Evolutionary conservation across 1,284 basidiomycete genomes (phyloP).

Genomic region (Marasmius sp.): DNA sequence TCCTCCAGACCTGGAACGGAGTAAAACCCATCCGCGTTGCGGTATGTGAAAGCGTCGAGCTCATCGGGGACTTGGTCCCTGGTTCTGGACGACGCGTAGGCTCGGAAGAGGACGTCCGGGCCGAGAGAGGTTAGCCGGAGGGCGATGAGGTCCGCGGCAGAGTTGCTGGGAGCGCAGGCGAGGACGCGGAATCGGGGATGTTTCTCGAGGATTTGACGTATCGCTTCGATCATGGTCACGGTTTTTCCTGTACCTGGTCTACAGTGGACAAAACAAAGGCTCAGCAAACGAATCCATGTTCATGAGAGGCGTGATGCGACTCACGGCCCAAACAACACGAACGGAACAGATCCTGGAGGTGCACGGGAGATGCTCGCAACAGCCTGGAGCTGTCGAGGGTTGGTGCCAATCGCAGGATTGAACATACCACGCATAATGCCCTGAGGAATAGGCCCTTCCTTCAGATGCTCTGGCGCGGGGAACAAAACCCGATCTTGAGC

Average conservation of each 20-base stretch:
- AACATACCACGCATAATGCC: constrained; percentile 19
- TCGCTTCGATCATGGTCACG: constrained; percentile 64
- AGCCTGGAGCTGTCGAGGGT: constrained; percentile 53
- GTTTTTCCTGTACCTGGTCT: constrained; percentile 69
- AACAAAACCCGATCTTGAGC: constrained; percentile 17
- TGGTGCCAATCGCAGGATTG: constrained; percentile 46
- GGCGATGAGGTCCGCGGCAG: constrained; percentile 57
- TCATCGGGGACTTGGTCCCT: constrained; percentile 42
- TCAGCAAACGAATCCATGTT: background rate
- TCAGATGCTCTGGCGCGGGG: constrained; percentile 8
- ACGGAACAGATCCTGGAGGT: constrained; percentile 49
- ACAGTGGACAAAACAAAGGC: background rate
- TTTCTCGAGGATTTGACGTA: constrained; percentile 50
- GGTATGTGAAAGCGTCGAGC: constrained; percentile 42
- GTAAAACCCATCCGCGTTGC: constrained; percentile 42
- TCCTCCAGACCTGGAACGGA: constrained; percentile 39
- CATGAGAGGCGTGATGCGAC: constrained; percentile 22
- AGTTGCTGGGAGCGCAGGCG: constrained; percentile 66
- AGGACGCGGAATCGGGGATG: constrained; percentile 50
- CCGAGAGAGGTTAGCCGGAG: constrained; percentile 35
- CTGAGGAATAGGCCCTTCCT: background rate
- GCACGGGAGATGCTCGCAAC: constrained; percentile 49
- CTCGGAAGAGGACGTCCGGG: constrained; percentile 51
- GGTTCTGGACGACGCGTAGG: constrained; percentile 61
- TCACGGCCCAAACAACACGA: constrained; percentile 68